Conservation (phyloP, 2,329 filamentous ascomycete genomes). For the Pseudonectria foliicola region DNA sequence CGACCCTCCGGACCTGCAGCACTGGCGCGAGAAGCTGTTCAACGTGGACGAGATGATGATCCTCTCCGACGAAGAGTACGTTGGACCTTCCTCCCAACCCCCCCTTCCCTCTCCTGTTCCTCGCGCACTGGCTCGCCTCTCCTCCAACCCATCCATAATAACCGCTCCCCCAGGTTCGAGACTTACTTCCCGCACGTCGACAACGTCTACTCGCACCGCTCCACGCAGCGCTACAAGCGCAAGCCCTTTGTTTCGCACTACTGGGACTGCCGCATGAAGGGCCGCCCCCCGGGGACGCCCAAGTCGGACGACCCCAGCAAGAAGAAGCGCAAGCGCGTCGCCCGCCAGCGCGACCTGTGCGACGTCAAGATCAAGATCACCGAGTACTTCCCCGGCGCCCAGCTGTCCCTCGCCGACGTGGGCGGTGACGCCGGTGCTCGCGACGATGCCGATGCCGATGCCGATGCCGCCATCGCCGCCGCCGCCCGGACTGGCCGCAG, state of each 20-base stretch:
- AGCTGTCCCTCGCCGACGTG: slow-evolving; percentile 23
- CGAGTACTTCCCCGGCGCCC: slow-evolving; percentile 60
- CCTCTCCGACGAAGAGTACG: slow-evolving; percentile 66
- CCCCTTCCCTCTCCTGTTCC: slow-evolving; percentile 4
- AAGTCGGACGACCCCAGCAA: slow-evolving; percentile 75
- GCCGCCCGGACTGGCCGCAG: slow-evolving; percentile 37
- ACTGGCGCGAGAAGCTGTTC: slow-evolving; percentile 68
- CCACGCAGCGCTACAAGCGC: slow-evolving; percentile 72
- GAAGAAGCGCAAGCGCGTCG: slow-evolving; percentile 72
- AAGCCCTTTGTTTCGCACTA: slow-evolving; percentile 80
- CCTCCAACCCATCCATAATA: not conserved
- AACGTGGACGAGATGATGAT: slow-evolving; percentile 67
- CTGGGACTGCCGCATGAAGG: slow-evolving; percentile 78
- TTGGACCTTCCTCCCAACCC: not conserved
- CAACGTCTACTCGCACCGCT: slow-evolving; percentile 79
- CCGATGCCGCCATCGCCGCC: slow-evolving; percentile 6
- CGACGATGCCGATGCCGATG: slow-evolving; percentile 1
- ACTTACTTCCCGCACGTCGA: slow-evolving; percentile 79
- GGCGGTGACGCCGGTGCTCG: not conserved
- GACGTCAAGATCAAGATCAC: slow-evolving; percentile 85
- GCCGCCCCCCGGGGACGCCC: slow-evolving; percentile 68
- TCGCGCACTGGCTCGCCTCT: too few species aligned
- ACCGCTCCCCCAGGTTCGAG: slow-evolving; percentile 49
- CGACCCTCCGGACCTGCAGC: slow-evolving; percentile 59
- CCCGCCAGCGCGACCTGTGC: slow-evolving; percentile 71